Base-by-base conservation (phyloP, 2,329 filamentous ascomycete genomes). In the Fusarium xylarioides region DNA sequence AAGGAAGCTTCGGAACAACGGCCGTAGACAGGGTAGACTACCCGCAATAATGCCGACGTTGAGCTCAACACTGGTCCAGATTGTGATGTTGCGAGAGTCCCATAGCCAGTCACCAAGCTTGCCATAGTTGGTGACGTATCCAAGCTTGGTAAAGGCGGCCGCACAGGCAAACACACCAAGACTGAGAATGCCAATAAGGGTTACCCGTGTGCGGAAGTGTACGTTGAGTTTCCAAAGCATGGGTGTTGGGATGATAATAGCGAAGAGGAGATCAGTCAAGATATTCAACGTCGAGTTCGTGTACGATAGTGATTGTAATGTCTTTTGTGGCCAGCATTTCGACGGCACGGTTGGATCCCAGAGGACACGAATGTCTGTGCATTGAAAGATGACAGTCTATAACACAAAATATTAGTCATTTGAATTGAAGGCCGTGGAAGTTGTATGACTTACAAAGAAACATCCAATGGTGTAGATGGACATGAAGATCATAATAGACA, bases 371-470 rank as follows among this genome's bases (percentile, higher is more conserved):
- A 88, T 76, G 46, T 87, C 81, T 11, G 80, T 82, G 54, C 87
- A 88, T 65, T 88, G 85, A 4, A 87, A 76, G 4, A 88, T 63
- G 4, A 88, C 68, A 0, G 86, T 87, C 77, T 82, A 21, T 2
- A 26, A 18, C 10, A 21, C 1, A 18, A 2, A 3, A 10, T 26
- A 26, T n/a, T 11, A 34, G 35, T 50, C n/a, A 59, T 16, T 0
- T 8, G 11, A 6, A 11, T 1, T 7, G 16, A 9, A 1, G 2
- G 7, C 14, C 23, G 14, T 7, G 5, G 19, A 4, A 30, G 21
- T 18, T 8, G 7, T 3, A 21, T 4, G 7, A 30, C 81, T 58
- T 67, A 82, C 81, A 32, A 86, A 80, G 61, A 84, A 82, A 32
- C 80, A 80, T 15, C 67, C 76, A 10, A 78, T 75, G 1, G 80